phyloP scores from a whole-genome alignment of 805 yeast species.

The Hanseniaspora occidentalis region DNA sequence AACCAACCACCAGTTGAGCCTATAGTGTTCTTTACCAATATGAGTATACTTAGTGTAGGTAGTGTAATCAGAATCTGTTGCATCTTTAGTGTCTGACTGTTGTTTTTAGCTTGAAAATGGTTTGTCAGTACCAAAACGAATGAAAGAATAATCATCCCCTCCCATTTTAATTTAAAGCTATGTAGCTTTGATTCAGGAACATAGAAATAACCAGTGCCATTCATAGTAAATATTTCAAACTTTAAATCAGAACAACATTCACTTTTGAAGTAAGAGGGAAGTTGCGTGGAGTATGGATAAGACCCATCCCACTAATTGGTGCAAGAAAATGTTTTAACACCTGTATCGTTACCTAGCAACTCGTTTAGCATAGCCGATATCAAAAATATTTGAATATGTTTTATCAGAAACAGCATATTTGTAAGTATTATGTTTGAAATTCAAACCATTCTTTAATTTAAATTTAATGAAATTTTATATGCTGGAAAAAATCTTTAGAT shows the following conservation, averaged over 20 bases:
- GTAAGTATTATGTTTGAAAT: neutral
- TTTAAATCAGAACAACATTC: constrained; percentile 5
- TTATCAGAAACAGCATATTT: neutral
- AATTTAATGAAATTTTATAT: neutral
- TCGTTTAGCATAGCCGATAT: neutral
- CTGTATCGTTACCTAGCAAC: neutral
- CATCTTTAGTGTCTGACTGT: neutral
- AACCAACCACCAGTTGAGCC: neutral
- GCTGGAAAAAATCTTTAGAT: neutral
- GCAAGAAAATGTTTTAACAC: neutral
- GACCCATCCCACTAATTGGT: neutral
- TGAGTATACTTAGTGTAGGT: neutral
- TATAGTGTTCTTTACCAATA: neutral
- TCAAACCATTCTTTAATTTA: neutral
- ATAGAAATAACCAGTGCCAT: constrained; percentile 16
- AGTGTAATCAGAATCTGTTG: neutral
- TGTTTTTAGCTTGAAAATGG: constrained; percentile 26
- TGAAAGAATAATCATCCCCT: constrained; percentile 25
- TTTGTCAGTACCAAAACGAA: constrained; percentile 21
- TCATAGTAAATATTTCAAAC: constrained; percentile 13
- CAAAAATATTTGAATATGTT: neutral
- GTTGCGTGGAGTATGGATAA: neutral
- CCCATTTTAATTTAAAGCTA: constrained; percentile 11
- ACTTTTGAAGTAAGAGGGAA: constrained; percentile 9
- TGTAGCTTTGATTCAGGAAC: constrained; percentile 22